Evolutionary conservation across 805 yeast species (phyloP), one percentile per base, ranked within the genome.

Genomic region (Saturnispora serradocipensis): DNA sequence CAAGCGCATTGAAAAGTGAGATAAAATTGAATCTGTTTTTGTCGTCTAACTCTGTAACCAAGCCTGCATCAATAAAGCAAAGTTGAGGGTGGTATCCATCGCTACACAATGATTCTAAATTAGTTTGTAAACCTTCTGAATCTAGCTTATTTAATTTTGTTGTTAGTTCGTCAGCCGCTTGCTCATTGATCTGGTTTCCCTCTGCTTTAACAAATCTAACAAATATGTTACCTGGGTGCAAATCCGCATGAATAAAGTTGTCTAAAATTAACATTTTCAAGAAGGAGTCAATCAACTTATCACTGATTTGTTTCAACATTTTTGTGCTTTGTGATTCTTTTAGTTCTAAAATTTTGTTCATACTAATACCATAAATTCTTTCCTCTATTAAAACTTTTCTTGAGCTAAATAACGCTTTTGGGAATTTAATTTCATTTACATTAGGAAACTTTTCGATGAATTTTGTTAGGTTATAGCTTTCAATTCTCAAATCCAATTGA

Each of bases 201-300:
- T 18, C 16, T 16, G 10, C 7, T 18, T 80, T 79, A 20, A 69
- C 34, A 53, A 75, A 78, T 43, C 65, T 53, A 11, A 64, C 78
- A 73, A 89, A 79, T 62, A 93, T 87, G 65, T 93, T 93, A 3
- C 99, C 99, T 0, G 99, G 97, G 59, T 93, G 99, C 53, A 93
- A 72, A 69, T 93, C 99, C 0, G 98, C 91, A 66, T 93, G 99
- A 43, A 90, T 88, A 66, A 93, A 93, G 65, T 93, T 90, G 69
- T 93, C 95, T 50, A 91, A 68, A 48, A 93, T 84, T 55, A 93
- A 73, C 99, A 93, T 93, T 60, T 89, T 86, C 56, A 93, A 72
- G 60, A 93, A 93, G 4, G 97, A 86, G 64, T 93, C 96, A 24
- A 93, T 78, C 8, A 96, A 86, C 55, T 85, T 84, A 61, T 86